A percentile compares a stretch with the other conserved stretches of the same genome.
Conservation (phyloP, 2,329 filamentous ascomycete genomes). For the Alternaria sp. region DNA sequence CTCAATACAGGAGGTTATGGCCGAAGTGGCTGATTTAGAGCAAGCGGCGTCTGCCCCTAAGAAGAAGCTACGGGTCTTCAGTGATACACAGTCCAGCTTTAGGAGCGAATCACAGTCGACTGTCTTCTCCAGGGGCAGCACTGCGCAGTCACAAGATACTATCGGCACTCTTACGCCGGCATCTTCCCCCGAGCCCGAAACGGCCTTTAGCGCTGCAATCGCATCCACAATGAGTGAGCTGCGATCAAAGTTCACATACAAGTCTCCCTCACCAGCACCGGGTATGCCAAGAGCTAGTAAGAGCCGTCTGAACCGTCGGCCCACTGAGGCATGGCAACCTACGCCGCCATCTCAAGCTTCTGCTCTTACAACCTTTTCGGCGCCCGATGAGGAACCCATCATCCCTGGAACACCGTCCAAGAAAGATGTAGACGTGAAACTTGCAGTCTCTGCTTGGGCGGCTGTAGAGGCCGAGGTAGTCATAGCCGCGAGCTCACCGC, state of each 20-base stretch:
- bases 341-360: constrained; percentile 9
- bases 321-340: constrained; percentile 13
- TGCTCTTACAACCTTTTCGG: neutral
- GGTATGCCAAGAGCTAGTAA: constrained; percentile 1
- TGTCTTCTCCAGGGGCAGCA: constrained; percentile 27
- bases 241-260: constrained; percentile 41
- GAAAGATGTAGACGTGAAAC: constrained; percentile 10
- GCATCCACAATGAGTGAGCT: constrained; percentile 38
- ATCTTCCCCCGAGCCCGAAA: constrained; percentile 38
- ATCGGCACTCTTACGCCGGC: constrained; percentile 38
- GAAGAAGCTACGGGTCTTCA: constrained; percentile 44
- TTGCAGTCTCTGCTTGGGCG: constrained; percentile 36
- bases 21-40: constrained; percentile 42
- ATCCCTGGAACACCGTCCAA: constrained; percentile 13
- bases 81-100: constrained; percentile 27
- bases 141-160: constrained; percentile 34
- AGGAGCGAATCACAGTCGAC: constrained; percentile 39
- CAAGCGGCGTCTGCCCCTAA: constrained; percentile 35
- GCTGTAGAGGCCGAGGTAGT: constrained; percentile 39
- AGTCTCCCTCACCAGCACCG: constrained; percentile 11
- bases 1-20: constrained; percentile 53
- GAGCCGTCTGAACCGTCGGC: constrained; percentile 9
- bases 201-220: constrained; percentile 32
- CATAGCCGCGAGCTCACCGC: constrained; percentile 39
- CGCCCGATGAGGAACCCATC: constrained; percentile 4